These are phyloP conservation scores for Clonostachys sp. DNA, from an alignment of 2,329 filamentous ascomycete species.

Conservation along the genomic window DNA sequence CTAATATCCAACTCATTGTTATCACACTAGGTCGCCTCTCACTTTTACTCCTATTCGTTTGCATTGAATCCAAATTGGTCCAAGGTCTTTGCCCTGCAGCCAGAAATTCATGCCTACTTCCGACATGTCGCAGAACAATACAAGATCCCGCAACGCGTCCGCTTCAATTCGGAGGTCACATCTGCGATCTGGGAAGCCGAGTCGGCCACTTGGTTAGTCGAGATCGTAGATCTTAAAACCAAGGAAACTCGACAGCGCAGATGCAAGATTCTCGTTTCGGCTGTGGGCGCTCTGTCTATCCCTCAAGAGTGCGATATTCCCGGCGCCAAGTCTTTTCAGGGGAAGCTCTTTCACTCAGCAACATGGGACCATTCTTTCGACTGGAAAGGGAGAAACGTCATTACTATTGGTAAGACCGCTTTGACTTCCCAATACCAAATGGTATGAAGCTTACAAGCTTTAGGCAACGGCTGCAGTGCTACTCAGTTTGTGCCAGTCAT, in stretches of 20 bases:
- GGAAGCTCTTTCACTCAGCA: slow-evolving; percentile 14
- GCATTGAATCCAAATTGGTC: slow-evolving; percentile 7
- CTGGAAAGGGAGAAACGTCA: slow-evolving; percentile 12
- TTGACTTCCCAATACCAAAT: too few species aligned
- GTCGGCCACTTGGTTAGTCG: slow-evolving; percentile 8
- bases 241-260: slow-evolving; percentile 3
- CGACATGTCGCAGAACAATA: slow-evolving; percentile 13
- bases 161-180: slow-evolving; percentile 9
- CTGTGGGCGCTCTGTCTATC: slow-evolving; percentile 13
- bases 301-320: slow-evolving; percentile 12
- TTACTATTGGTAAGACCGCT: slow-evolving; percentile 16
- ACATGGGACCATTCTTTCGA: slow-evolving; percentile 17
- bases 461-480: slow-evolving; percentile 19
- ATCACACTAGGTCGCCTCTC: not conserved
- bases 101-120: slow-evolving; percentile 15
- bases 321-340: slow-evolving; percentile 9
- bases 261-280: slow-evolving; percentile 12
- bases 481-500: slow-evolving; percentile 15
- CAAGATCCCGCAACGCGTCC: slow-evolving; percentile 11
- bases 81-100: slow-evolving; percentile 2
- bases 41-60: slow-evolving; percentile 7
- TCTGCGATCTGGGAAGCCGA: slow-evolving; percentile 10
- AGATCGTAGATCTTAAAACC: slow-evolving; percentile 4
- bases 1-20: too few species aligned
- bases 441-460: too few species aligned